phyloP scores from a whole-genome alignment of 1,284 basidiomycete genomes.

The Fomitopsis pinicola region DNA sequence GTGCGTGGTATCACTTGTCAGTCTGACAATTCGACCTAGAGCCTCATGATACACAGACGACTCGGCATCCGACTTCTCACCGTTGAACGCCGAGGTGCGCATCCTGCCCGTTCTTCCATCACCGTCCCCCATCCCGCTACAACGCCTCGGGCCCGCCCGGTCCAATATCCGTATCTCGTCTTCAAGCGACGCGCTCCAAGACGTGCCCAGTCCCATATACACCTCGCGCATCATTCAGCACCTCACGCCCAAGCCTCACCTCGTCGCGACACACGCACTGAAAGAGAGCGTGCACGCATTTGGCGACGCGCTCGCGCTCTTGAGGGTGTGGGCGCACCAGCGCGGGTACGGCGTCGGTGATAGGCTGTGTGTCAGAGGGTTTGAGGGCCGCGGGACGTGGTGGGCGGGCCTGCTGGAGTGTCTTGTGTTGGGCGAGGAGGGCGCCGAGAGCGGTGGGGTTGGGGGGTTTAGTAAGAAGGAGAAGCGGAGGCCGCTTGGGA shows the following conservation, averaged over 20 bases:
- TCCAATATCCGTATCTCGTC: slow-evolving; percentile 56
- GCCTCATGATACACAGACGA: slow-evolving; percentile 34
- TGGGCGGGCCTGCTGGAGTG: slow-evolving; percentile 72
- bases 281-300: slow-evolving; percentile 65
- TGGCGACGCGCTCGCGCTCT: slow-evolving; percentile 71
- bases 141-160: slow-evolving; percentile 73
- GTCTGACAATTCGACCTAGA: background rate
- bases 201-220: slow-evolving; percentile 68
- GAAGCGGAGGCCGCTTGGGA: slow-evolving; percentile 56
- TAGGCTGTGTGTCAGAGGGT: slow-evolving; percentile 59
- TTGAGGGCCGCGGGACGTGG: slow-evolving; percentile 63
- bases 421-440: slow-evolving; percentile 69
- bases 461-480: slow-evolving; percentile 26
- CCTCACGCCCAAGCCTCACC: slow-evolving; percentile 58
- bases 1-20: slow-evolving; percentile 31
- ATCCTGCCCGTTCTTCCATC: slow-evolving; percentile 69
- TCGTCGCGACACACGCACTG: slow-evolving; percentile 68
- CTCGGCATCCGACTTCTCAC: slow-evolving; percentile 57
- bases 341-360: slow-evolving; percentile 68
- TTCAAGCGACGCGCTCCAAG: slow-evolving; percentile 14
- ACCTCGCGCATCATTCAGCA: slow-evolving; percentile 74
- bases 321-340: slow-evolving; percentile 90
- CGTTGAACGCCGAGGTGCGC: slow-evolving; percentile 66
- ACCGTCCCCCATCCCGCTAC: slow-evolving; percentile 54
- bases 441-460: background rate